Conservation (phyloP, 495 filamentous ascomycete species). For the Alectoria sarmentosa region DNA sequence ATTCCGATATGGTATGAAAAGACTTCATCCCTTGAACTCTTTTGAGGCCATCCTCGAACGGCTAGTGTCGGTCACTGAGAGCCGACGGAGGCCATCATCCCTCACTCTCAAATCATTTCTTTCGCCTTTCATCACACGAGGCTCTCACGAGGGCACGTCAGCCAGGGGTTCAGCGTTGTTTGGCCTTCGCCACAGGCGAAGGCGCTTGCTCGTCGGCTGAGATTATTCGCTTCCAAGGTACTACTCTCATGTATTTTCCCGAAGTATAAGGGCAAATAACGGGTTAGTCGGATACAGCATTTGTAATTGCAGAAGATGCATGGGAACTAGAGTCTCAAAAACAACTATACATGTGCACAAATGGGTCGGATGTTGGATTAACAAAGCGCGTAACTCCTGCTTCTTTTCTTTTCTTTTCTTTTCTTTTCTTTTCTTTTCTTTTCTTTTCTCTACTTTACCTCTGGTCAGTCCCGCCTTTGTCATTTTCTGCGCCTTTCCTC, state of each 20-base stretch:
- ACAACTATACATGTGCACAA: constrained; percentile 10
- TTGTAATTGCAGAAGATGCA: constrained; percentile 13
- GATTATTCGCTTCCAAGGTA: constrained; percentile 15
- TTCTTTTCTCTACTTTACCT: too few species aligned
- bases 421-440: too few species aligned
- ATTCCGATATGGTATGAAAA: neutral
- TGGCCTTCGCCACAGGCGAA: constrained; percentile 11
- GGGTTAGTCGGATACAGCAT: constrained; percentile 7
- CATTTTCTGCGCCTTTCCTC: neutral
- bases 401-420: too few species aligned
- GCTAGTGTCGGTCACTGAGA: neutral
- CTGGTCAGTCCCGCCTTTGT: neutral
- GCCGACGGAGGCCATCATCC: neutral
- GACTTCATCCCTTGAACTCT: neutral
- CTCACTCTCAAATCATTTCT: constrained; percentile 4
- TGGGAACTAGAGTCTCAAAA: constrained; percentile 11
- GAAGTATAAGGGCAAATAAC: neutral
- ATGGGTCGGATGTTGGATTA: too few species aligned
- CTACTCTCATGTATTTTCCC: constrained; percentile 8
- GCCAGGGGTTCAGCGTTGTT: constrained; percentile 14
- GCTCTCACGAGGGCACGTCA: constrained; percentile 9
- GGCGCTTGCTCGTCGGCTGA: constrained; percentile 14
- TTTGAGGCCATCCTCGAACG: neutral
- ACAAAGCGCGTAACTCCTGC: too few species aligned
- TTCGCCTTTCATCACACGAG: constrained; percentile 11